Conservation (phyloP, 306 rosid genomes). For the Calophaca sinica region DNA sequence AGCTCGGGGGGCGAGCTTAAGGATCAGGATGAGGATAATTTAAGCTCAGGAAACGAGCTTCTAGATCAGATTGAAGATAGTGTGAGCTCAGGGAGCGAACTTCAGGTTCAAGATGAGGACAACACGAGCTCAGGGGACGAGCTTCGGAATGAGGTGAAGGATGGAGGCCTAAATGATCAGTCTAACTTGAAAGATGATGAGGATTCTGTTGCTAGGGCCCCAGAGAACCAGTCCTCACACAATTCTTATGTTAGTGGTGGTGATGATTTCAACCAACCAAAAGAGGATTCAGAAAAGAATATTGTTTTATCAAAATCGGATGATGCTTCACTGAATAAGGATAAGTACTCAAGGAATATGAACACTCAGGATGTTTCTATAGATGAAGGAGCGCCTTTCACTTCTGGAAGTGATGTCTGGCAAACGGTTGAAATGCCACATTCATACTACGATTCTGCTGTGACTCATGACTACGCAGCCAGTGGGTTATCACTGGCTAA, state of each 20-base stretch:
- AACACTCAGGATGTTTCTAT: slow-evolving; percentile 52
- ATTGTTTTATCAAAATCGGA: slow-evolving; percentile 41
- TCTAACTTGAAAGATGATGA: slow-evolving; percentile 39
- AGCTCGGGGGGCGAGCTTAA: slow-evolving; percentile 42
- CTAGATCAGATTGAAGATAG: slow-evolving; percentile 50
- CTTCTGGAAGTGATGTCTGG: slow-evolving; percentile 68
- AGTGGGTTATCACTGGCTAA: slow-evolving; percentile 57
- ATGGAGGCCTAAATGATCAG: slow-evolving; percentile 43
- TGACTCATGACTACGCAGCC: slow-evolving; percentile 57
- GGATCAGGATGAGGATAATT: slow-evolving; percentile 56
- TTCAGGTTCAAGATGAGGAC: slow-evolving; percentile 58
- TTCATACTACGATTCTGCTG: slow-evolving; percentile 73
- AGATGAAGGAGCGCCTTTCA: slow-evolving; percentile 55
- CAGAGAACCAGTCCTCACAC: slow-evolving; percentile 44
- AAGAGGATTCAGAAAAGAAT: slow-evolving; percentile 51
- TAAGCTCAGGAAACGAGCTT: slow-evolving; percentile 46
- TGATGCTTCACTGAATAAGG: slow-evolving; percentile 33
- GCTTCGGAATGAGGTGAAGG: slow-evolving; percentile 55
- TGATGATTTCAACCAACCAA: slow-evolving; percentile 44
- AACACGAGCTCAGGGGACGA: slow-evolving; percentile 50
- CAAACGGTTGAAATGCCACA: slow-evolving; percentile 67
- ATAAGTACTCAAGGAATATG: slow-evolving; percentile 53
- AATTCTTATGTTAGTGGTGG: slow-evolving; percentile 48
- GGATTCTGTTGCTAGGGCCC: slow-evolving; percentile 45
- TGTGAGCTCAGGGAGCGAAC: slow-evolving; percentile 50